Evolutionary conservation across 805 yeast genomes (phyloP).

Genomic region (Lipomyces anomalus): DNA sequence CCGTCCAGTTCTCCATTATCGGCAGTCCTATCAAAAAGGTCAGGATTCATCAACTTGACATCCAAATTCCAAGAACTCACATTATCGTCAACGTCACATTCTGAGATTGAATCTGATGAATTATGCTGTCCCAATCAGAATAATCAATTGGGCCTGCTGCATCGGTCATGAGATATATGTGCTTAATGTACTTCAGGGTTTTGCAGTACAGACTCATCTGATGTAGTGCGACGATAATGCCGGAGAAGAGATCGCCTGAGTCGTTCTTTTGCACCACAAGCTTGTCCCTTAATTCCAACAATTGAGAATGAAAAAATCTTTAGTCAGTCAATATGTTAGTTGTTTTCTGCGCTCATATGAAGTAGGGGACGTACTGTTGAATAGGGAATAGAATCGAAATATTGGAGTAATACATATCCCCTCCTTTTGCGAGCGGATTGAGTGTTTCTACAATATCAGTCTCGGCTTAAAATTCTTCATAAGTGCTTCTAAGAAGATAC

Average conservation of each 20-base stretch:
- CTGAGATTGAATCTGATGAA: slow-evolving; percentile 11
- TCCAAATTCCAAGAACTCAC: too few relatives aligned
- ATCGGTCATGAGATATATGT: slow-evolving; percentile 20
- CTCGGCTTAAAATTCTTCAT: neutral
- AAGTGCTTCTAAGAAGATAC: too few relatives aligned
- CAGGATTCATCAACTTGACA: neutral
- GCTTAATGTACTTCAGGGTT: slow-evolving; percentile 35
- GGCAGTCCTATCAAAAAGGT: neutral
- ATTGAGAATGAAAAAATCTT: slow-evolving; percentile 1
- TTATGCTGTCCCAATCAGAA: slow-evolving; percentile 5
- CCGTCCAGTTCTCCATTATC: neutral
- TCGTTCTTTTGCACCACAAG: slow-evolving; percentile 5
- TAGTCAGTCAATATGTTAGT: neutral
- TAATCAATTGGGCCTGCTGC: slow-evolving; percentile 1
- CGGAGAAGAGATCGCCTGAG: slow-evolving; percentile 23
- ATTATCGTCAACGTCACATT: slow-evolving; percentile 18
- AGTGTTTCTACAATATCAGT: neutral
- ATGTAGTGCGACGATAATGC: slow-evolving; percentile 37
- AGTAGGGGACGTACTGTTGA: slow-evolving; percentile 8
- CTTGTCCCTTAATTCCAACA: slow-evolving; percentile 5
- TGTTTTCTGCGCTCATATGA: neutral
- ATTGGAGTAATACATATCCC: slow-evolving; percentile 14
- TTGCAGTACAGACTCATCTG: slow-evolving; percentile 29
- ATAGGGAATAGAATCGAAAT: slow-evolving; percentile 11
- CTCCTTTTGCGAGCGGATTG: slow-evolving; percentile 3